phyloP scores from a whole-genome alignment of 2,329 filamentous ascomycete species.

The Helotiales sp. region DNA sequence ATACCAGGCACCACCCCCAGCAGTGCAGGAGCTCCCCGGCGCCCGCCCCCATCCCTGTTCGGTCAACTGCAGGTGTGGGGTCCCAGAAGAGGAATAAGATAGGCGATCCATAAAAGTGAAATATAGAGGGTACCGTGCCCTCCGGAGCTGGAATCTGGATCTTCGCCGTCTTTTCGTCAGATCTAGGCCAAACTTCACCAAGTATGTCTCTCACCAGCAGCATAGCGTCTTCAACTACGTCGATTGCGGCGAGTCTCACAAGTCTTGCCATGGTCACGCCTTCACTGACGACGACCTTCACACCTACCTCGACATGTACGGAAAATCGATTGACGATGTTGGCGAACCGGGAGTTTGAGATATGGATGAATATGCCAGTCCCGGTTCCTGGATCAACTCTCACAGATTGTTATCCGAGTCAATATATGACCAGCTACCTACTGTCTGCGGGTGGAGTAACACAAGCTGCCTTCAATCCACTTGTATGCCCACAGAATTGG shows the following conservation, averaged over 20 bases:
- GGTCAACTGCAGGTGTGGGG: neutral
- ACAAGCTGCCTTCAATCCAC: conserved; percentile 24
- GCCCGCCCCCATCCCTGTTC: neutral
- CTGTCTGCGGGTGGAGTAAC: conserved; percentile 18
- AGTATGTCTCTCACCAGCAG: neutral
- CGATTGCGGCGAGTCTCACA: neutral
- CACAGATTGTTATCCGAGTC: conserved; percentile 26
- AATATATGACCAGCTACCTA: conserved; percentile 24
- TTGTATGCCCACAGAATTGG: conserved; percentile 26
- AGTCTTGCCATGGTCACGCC: conserved; percentile 6
- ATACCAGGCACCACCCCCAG: neutral
- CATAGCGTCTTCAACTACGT: neutral
- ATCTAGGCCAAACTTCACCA: neutral
- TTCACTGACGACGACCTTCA: conserved; percentile 20
- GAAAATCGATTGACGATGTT: conserved; percentile 28
- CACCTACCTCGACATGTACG: conserved; percentile 19
- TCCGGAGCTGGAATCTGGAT: neutral
- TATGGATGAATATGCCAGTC: conserved; percentile 26
- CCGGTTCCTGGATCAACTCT: conserved; percentile 27
- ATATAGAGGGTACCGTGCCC: neutral
- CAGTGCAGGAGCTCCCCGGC: neutral
- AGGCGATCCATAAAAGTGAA: neutral
- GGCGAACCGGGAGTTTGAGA: conserved; percentile 21
- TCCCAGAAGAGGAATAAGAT: neutral
- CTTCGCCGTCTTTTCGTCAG: neutral